These are phyloP conservation scores for Phytophthora pinifolia DNA, from an alignment of 352 stramenopile genomes.

Conservation along the genomic window DNA sequence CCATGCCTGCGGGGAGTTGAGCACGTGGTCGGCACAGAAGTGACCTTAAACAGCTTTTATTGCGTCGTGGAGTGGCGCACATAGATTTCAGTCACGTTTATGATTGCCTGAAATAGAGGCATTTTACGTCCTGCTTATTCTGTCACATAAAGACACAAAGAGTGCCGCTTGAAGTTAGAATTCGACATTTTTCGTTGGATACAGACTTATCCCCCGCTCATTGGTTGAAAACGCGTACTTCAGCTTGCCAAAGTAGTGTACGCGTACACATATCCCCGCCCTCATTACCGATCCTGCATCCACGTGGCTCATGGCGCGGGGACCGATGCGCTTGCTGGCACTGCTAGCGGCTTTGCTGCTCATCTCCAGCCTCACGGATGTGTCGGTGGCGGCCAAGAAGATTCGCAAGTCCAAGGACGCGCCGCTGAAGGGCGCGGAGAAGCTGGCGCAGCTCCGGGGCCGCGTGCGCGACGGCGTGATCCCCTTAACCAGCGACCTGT, in stretches of 20 bases:
- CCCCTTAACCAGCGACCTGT: constrained; percentile 55
- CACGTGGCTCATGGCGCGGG: constrained; percentile 40
- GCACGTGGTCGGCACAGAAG: too few relatives aligned
- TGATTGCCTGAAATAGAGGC: constrained; percentile 8
- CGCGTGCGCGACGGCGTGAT: constrained; percentile 62
- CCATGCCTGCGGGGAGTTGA: too few relatives aligned
- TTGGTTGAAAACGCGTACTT: constrained; percentile 14
- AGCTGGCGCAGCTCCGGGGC: constrained; percentile 56
- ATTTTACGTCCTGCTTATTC: background rate
- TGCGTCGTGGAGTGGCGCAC: background rate
- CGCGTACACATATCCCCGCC: background rate
- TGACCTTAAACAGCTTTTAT: too few relatives aligned
- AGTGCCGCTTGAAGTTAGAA: background rate
- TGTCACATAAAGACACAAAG: background rate
- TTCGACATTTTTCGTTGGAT: background rate
- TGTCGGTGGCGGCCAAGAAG: constrained; percentile 40
- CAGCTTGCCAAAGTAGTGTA: background rate
- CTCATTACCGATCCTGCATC: constrained; percentile 32
- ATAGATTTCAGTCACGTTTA: background rate
- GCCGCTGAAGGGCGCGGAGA: constrained; percentile 52
- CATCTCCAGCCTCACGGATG: constrained; percentile 22
- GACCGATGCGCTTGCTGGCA: constrained; percentile 23
- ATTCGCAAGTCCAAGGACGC: constrained; percentile 31
- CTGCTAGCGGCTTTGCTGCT: constrained; percentile 47
- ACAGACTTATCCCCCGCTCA: background rate